phyloP scores from a whole-genome alignment of 345 rosid genomes.

The Balakata baccata region DNA sequence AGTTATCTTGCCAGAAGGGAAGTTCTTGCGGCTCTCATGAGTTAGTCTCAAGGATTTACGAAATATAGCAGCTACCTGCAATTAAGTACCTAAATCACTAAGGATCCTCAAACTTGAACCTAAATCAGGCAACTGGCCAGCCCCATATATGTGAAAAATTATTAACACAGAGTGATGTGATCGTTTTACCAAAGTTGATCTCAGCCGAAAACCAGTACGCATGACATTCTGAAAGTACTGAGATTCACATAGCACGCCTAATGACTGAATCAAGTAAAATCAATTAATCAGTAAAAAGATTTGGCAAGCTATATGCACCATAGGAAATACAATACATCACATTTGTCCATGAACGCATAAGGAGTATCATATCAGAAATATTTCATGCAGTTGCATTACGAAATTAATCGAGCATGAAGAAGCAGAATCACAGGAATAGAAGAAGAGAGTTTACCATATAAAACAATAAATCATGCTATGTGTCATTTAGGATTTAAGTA shows the following conservation, averaged over 20 bases:
- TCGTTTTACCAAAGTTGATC: slow-evolving; percentile 32
- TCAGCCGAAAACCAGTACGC: slow-evolving; percentile 30
- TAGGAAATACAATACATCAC: background rate
- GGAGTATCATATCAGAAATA: background rate
- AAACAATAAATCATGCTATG: background rate
- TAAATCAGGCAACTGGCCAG: slow-evolving; percentile 1
- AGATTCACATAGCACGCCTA: slow-evolving; percentile 31
- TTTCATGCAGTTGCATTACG: background rate
- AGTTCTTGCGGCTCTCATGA: slow-evolving; percentile 28
- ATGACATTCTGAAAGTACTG: slow-evolving; percentile 34
- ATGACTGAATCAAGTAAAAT: slow-evolving; percentile 43
- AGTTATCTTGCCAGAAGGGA: slow-evolving; percentile 30
- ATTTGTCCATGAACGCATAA: background rate
- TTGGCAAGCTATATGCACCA: background rate
- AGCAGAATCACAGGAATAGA: background rate
- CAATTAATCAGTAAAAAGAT: slow-evolving; percentile 19
- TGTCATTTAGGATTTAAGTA: background rate
- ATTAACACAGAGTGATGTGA: background rate
- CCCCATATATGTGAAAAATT: background rate
- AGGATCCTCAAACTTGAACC: background rate
- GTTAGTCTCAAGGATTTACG: slow-evolving; percentile 32
- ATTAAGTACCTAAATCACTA: slow-evolving; percentile 13
- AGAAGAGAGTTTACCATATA: background rate
- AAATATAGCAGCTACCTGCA: slow-evolving; percentile 37
- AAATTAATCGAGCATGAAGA: background rate